These are phyloP conservation scores for Alternaria consortialis DNA, from an alignment of 2,329 filamentous ascomycete genomes.

Conservation along the genomic window DNA sequence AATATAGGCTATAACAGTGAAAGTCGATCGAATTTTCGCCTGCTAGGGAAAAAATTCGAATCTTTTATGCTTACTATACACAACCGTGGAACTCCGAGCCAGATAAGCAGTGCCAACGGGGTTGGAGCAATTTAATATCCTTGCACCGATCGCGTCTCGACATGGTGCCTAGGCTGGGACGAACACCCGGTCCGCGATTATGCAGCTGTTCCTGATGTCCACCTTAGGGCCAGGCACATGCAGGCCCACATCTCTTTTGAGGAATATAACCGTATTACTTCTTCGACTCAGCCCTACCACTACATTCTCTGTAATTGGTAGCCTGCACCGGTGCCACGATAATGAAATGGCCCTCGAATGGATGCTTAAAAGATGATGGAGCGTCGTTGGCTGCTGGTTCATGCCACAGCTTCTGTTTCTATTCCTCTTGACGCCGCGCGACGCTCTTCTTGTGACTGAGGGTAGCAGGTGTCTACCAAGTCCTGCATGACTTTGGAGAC, in stretches of 20 bases:
- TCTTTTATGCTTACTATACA: not conserved
- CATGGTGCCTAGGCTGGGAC: not conserved
- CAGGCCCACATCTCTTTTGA: not conserved
- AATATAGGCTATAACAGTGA: not conserved
- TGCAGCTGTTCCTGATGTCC: not conserved
- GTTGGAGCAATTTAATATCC: not conserved
- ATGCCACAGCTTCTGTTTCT: not conserved
- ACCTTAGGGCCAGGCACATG: not conserved
- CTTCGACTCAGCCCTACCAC: not conserved
- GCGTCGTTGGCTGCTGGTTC: not conserved
- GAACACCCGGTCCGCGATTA: not conserved
- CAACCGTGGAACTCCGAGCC: not conserved
- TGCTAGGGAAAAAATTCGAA: not conserved
- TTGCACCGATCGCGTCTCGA: not conserved
- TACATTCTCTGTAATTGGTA: not conserved
- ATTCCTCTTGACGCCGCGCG: not conserved
- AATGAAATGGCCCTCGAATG: not conserved
- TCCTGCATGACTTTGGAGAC: not conserved
- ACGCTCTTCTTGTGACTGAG: not conserved
- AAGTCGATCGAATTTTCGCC: not conserved
- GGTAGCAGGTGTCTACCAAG: not conserved
- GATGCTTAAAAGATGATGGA: not conserved
- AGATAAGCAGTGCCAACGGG: not conserved
- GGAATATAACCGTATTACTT: not conserved
- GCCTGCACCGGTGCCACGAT: not conserved